A percentile compares a stretch with the other conserved stretches of the same genome.
Evolutionary conservation across 257 asterid species (phyloP).

Genomic region (Lycium ferocissimum): DNA sequence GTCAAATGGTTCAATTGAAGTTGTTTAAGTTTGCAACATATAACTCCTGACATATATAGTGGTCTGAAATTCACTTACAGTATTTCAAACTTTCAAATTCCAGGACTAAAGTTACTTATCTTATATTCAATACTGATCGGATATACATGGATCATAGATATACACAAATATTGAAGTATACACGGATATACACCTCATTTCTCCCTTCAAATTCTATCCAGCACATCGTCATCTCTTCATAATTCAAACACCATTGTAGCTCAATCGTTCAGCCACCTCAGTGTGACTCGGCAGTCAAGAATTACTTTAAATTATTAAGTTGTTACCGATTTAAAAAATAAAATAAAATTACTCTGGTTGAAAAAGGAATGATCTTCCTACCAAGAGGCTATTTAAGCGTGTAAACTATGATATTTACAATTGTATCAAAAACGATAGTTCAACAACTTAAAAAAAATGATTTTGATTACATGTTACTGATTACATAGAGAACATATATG

Average conservation of each 20-base stretch:
- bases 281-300: not conserved
- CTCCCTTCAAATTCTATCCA: not conserved
- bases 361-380: not conserved
- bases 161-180: no score
- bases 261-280: no score
- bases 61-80: not conserved
- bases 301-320: not conserved
- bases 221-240: not conserved
- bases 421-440: not conserved
- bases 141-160: no score
- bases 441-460: not conserved
- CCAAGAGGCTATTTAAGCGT: not conserved
- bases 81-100: no score
- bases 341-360: not conserved
- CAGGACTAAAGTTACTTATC: not conserved
- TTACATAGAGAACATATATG: not conserved
- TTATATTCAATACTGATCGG: not conserved
- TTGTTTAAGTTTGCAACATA: no score
- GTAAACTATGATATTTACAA: not conserved
- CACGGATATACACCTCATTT: not conserved
- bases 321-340: not conserved
- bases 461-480: not conserved
- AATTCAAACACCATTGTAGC: no score
- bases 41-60: not conserved
- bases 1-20: no score